phyloP scores from a whole-genome alignment of 441 rosid genomes.

The Aleurites moluccanus region DNA sequence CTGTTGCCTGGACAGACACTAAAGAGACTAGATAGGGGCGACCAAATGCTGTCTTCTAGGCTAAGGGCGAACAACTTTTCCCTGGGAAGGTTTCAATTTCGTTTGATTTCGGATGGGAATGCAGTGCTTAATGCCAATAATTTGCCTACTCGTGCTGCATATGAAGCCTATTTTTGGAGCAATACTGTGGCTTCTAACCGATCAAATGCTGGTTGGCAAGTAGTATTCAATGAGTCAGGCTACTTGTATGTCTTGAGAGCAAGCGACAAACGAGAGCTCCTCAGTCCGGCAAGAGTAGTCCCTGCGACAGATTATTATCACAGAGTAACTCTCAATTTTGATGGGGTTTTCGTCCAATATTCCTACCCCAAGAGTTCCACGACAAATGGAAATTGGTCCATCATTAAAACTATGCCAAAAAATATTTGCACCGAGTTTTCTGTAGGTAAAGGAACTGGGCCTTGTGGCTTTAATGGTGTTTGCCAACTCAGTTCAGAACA shows the following conservation, averaged over 20 bases:
- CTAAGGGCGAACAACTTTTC: slow-evolving; percentile 28
- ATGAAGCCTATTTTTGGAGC: slow-evolving; percentile 23
- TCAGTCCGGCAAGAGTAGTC: slow-evolving; percentile 1
- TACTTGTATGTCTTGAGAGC: slow-evolving; percentile 11
- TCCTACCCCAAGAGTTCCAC: slow-evolving; percentile 27
- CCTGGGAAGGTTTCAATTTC: slow-evolving; percentile 39
- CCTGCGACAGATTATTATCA: slow-evolving; percentile 26
- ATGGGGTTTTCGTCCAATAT: slow-evolving; percentile 41
- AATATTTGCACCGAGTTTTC: slow-evolving; percentile 24
- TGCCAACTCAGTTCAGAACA: slow-evolving; percentile 24
- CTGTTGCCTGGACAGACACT: slow-evolving; percentile 44
- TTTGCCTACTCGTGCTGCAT: neutral
- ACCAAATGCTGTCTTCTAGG: slow-evolving; percentile 19
- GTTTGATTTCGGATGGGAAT: slow-evolving; percentile 27
- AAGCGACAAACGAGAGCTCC: neutral
- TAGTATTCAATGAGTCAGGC: neutral
- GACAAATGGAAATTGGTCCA: slow-evolving; percentile 13
- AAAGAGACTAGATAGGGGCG: neutral
- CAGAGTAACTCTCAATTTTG: slow-evolving; percentile 39
- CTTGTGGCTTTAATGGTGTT: slow-evolving; percentile 43
- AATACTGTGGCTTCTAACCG: neutral
- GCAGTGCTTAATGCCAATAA: slow-evolving; percentile 30
- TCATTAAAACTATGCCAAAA: slow-evolving; percentile 7
- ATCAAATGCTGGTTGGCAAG: slow-evolving; percentile 21
- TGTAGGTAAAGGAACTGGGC: slow-evolving; percentile 24